Percentiles rank a stretch among this genome's conserved stretches.
Evolutionary conservation across 768 basidiomycete species (phyloP).

Genomic region (Hortiboletus campestris): DNA sequence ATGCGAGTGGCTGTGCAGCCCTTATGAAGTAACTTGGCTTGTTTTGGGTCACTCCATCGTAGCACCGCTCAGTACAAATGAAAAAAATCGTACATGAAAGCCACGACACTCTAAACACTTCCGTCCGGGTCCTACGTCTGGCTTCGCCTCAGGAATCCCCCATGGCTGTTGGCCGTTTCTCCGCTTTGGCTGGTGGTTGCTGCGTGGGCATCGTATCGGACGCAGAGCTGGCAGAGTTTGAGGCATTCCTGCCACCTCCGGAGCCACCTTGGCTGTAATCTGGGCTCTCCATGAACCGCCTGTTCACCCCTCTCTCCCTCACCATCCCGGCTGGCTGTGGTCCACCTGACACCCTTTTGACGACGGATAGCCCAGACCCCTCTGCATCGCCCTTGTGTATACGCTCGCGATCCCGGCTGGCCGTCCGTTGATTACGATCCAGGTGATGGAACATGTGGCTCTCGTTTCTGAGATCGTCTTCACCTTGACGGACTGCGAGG

Average conservation of each 20-base stretch:
- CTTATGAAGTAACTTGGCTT: background rate
- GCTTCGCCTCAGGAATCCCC: slow-evolving; percentile 1
- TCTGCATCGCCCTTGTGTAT: background rate
- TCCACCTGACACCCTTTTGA: background rate
- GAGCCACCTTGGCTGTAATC: slow-evolving; percentile 26
- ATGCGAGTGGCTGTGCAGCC: slow-evolving; percentile 20
- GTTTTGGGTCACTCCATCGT: background rate
- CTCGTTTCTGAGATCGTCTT: slow-evolving; percentile 19
- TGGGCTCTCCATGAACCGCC: slow-evolving; percentile 23
- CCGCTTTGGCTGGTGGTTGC: slow-evolving; percentile 3
- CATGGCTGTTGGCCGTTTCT: slow-evolving; percentile 5
- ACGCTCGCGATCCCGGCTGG: slow-evolving; percentile 12
- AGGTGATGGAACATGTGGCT: slow-evolving; percentile 28
- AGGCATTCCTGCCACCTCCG: background rate
- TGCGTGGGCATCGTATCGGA: slow-evolving; percentile 14
- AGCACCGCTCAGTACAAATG: slow-evolving; percentile 6
- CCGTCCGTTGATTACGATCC: slow-evolving; percentile 30
- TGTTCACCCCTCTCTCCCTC: slow-evolving; percentile 1
- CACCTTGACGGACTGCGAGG: slow-evolving; percentile 19
- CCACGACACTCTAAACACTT: background rate
- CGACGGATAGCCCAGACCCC: background rate
- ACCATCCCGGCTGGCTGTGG: background rate
- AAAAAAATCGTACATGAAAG: background rate
- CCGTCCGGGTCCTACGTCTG: background rate
- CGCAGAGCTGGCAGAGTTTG: slow-evolving; percentile 6